These are phyloP conservation scores for Pythium sp. DNA, from an alignment of 352 stramenopile species.

Conservation along the genomic window DNA sequence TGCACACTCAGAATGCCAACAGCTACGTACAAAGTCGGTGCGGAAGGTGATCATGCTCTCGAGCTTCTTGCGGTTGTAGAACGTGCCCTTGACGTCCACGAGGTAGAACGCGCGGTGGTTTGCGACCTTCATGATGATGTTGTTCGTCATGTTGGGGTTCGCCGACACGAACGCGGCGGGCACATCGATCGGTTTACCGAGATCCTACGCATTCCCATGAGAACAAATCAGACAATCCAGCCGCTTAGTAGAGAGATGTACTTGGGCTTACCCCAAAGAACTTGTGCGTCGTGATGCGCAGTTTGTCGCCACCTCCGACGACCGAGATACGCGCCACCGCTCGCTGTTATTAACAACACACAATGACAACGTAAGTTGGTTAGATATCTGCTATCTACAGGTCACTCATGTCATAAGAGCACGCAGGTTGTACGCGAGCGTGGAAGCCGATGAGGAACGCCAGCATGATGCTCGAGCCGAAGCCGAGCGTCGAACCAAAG, in stretches of 20 bases:
- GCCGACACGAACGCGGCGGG: slow-evolving; percentile 67
- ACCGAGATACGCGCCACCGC: slow-evolving; percentile 78
- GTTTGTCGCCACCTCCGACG: slow-evolving; percentile 68
- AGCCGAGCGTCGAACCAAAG: slow-evolving; percentile 71
- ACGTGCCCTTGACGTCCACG: slow-evolving; percentile 73
- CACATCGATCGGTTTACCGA: slow-evolving; percentile 63
- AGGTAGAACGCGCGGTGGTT: slow-evolving; percentile 76
- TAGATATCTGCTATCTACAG: not conserved
- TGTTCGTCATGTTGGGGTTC: slow-evolving; percentile 81
- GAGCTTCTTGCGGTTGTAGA: slow-evolving; percentile 86
- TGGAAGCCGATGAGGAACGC: slow-evolving; percentile 82
- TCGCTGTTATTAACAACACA: slow-evolving; percentile 31
- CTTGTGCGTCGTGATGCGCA: slow-evolving; percentile 86
- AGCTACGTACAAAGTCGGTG: slow-evolving; percentile 63
- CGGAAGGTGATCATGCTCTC: slow-evolving; percentile 87
- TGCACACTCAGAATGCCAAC: not conserved
- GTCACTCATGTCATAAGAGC: not conserved
- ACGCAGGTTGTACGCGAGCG: slow-evolving; percentile 42
- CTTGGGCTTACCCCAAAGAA: slow-evolving; percentile 64
- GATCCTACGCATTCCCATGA: slow-evolving; percentile 32
- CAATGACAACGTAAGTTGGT: not conserved
- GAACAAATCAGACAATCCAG: not conserved
- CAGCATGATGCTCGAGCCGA: slow-evolving; percentile 80
- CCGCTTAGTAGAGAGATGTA: not conserved
- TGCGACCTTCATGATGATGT: slow-evolving; percentile 83